These are phyloP conservation scores for Aspergillus ochraceus DNA, from an alignment of 2,329 filamentous ascomycete genomes.

Conservation along the genomic window DNA sequence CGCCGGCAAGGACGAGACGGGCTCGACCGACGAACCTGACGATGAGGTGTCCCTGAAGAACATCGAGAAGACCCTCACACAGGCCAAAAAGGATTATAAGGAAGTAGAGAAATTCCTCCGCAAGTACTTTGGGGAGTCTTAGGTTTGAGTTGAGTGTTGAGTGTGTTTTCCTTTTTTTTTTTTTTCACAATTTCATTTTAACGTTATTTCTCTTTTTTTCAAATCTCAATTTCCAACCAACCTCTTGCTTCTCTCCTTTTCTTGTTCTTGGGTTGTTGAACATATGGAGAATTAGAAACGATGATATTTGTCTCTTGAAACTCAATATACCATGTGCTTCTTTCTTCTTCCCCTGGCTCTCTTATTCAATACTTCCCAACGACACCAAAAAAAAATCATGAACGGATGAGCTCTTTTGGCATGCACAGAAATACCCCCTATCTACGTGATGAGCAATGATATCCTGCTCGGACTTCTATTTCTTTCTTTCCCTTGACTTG, in stretches of 20 bases:
- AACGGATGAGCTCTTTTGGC: too few species aligned
- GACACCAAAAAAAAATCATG: too few species aligned
- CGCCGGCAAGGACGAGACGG: constrained; percentile 76
- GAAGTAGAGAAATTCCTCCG: constrained; percentile 70
- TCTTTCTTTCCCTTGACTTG: not conserved
- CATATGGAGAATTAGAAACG: constrained; percentile 13
- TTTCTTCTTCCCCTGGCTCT: not conserved
- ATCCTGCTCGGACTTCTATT: not conserved
- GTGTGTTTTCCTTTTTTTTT: not conserved
- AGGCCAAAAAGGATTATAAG: constrained; percentile 74
- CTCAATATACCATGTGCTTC: constrained; percentile 18
- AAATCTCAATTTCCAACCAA: too few species aligned
- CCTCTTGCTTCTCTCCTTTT: too few species aligned
- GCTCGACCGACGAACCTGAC: constrained; percentile 65
- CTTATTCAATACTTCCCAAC: not conserved
- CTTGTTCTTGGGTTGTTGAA: not conserved
- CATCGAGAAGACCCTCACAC: constrained; percentile 68
- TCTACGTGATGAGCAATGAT: not conserved
- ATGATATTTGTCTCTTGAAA: constrained; percentile 15
- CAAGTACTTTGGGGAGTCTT: constrained; percentile 65
- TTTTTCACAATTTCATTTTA: not conserved
- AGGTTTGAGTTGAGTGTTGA: not conserved
- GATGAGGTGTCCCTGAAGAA: constrained; percentile 66
- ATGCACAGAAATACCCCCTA: not conserved
- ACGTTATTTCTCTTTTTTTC: not conserved